Conservation (phyloP, 2,329 filamentous ascomycete species). For the Fusarium ambrosium region DNA sequence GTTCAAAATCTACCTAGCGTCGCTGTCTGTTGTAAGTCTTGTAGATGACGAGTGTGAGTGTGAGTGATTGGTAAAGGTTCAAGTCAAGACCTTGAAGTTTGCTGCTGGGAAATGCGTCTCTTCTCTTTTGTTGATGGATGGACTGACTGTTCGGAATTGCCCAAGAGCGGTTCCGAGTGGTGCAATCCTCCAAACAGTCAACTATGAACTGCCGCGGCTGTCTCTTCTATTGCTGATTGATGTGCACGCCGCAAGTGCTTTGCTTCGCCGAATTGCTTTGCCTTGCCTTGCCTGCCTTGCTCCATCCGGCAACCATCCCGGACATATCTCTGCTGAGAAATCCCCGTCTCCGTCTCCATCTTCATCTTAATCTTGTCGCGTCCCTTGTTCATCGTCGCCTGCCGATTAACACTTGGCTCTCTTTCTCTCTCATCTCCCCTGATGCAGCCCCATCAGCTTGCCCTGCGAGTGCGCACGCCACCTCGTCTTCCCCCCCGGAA, state of each 20-base stretch:
- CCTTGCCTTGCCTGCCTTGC: slow-evolving; percentile 26
- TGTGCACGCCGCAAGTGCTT: background rate
- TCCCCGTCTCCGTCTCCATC: slow-evolving; percentile 33
- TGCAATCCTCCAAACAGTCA: background rate
- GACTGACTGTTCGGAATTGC: slow-evolving; percentile 9
- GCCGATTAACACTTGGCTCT: slow-evolving; percentile 18
- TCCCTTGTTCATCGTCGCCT: slow-evolving; percentile 31
- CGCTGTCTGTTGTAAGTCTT: background rate
- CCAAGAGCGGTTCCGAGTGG: slow-evolving; percentile 1
- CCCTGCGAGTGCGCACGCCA: slow-evolving; percentile 42
- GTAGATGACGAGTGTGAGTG: background rate
- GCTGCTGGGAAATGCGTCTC: slow-evolving; percentile 30
- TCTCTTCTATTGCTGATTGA: slow-evolving; percentile 4
- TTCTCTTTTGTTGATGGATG: slow-evolving; percentile 2
- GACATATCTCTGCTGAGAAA: slow-evolving; percentile 22
- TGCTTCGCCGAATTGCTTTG: background rate
- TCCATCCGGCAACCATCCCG: slow-evolving; percentile 24
- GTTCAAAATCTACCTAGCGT: background rate
- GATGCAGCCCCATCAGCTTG: slow-evolving; percentile 32
- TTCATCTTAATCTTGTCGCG: slow-evolving; percentile 35
- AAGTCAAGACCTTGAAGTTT: background rate
- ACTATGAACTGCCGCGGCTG: slow-evolving; percentile 19
- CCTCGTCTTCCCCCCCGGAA: slow-evolving; percentile 42
- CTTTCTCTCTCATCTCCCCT: slow-evolving; percentile 23
- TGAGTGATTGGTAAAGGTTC: background rate